Percentiles rank a stretch among this genome's conserved stretches.
Evolutionary conservation across 306 rosid genomes (phyloP).

Genomic region (Medicago arabica): DNA sequence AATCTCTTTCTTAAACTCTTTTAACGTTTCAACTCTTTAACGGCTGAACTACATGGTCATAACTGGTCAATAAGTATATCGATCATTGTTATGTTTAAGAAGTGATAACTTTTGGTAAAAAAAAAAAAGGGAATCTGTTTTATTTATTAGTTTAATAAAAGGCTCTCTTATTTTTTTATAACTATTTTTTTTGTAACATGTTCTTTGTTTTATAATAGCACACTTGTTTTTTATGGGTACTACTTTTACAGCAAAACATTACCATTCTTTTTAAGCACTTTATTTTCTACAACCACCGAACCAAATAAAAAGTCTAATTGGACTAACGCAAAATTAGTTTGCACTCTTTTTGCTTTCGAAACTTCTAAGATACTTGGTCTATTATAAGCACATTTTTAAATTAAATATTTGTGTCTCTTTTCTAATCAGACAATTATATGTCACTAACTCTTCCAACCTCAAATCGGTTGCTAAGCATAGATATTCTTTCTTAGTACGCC

Average conservation of each 20-base stretch:
- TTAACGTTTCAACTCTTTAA: too few relatives aligned
- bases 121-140: too few relatives aligned
- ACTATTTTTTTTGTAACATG: not conserved
- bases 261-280: not conserved
- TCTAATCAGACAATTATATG: too few relatives aligned
- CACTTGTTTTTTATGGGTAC: constrained; percentile 21
- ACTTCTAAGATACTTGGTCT: not conserved
- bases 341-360: constrained; percentile 28
- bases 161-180: not conserved
- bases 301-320: constrained; percentile 36
- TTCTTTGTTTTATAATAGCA: not conserved
- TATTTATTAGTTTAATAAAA: not conserved
- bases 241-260: constrained; percentile 37
- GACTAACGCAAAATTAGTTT: constrained; percentile 34
- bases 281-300: constrained; percentile 45
- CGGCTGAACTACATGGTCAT: too few relatives aligned
- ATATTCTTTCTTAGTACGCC: not conserved
- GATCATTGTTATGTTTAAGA: not conserved
- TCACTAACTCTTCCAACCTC: too few relatives aligned
- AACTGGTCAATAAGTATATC: too few relatives aligned
- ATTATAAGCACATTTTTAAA: too few relatives aligned
- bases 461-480: too few relatives aligned
- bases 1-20: too few relatives aligned
- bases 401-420: too few relatives aligned
- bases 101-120: not conserved